phyloP scores from a whole-genome alignment of 768 basidiomycete genomes.

The Amanita jacksonii region DNA sequence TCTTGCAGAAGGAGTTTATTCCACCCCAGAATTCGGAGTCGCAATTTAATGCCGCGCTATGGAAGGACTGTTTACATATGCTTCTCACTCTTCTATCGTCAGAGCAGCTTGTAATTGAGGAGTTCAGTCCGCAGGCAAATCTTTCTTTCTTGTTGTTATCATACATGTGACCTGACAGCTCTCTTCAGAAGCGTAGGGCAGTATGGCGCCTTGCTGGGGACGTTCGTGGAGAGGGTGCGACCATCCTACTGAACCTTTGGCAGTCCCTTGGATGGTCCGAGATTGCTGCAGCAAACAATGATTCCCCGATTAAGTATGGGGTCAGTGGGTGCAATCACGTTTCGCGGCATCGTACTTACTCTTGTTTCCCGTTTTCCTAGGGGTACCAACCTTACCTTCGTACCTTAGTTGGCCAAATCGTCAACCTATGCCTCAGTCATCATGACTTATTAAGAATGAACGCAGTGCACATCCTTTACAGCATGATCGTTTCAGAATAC shows the following conservation, averaged over 20 bases:
- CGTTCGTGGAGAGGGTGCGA: constrained; percentile 84
- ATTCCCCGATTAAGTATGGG: constrained; percentile 53
- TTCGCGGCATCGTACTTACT: constrained; percentile 6
- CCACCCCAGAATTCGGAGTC: constrained; percentile 54
- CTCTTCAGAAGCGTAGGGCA: constrained; percentile 75
- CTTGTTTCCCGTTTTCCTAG: too few species aligned
- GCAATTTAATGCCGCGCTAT: constrained; percentile 67
- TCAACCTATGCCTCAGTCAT: constrained; percentile 89
- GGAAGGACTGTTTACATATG: constrained; percentile 76
- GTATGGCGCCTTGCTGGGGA: constrained; percentile 97
- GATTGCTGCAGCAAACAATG: constrained; percentile 39
- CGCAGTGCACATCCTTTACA: constrained; percentile 87
- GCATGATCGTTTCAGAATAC: constrained; percentile 92
- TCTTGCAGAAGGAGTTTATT: constrained; percentile 77
- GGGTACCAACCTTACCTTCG: constrained; percentile 81
- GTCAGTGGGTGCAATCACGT: constrained; percentile 33
- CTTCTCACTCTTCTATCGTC: constrained; percentile 80
- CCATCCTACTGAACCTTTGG: constrained; percentile 75
- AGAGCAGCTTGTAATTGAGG: constrained; percentile 88
- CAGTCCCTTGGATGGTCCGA: constrained; percentile 76
- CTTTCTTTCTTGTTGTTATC: constrained; percentile 2
- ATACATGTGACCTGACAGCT: constrained; percentile 7
- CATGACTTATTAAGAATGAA: constrained; percentile 88
- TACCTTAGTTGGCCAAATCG: constrained; percentile 79
- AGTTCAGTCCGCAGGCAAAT: constrained; percentile 83